Conservation (phyloP, 805 yeast species). For the Saccharomycopsis sp. region DNA sequence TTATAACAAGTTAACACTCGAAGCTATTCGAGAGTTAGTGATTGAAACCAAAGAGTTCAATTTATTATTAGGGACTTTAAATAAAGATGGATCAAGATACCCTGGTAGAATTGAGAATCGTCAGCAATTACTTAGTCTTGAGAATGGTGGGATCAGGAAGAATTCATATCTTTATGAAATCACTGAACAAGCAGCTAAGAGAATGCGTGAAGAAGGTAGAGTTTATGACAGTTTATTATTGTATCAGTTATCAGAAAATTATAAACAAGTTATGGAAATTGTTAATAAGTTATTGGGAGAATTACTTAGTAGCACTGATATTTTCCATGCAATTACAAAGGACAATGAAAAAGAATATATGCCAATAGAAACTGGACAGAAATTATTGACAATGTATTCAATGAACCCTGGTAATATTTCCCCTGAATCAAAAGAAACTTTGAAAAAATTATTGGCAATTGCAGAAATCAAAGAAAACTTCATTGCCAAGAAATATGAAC, state of each 20-base stretch:
- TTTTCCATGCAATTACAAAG: slow-evolving; percentile 44
- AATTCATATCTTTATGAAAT: slow-evolving; percentile 60
- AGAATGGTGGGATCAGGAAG: slow-evolving; percentile 35
- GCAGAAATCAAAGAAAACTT: slow-evolving; percentile 60
- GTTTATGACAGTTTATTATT: slow-evolving; percentile 76
- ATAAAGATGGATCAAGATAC: slow-evolving; percentile 64
- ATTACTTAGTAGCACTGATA: slow-evolving; percentile 60
- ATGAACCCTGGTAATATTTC: slow-evolving; percentile 40
- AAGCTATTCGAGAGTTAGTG: slow-evolving; percentile 75
- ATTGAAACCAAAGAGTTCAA: slow-evolving; percentile 81
- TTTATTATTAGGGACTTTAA: slow-evolving; percentile 75
- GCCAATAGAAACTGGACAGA: slow-evolving; percentile 34
- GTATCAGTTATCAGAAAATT: slow-evolving; percentile 84
- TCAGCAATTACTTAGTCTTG: slow-evolving; percentile 52
- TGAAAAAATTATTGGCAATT: slow-evolving; percentile 55
- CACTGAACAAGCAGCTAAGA: slow-evolving; percentile 76
- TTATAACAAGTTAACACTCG: slow-evolving; percentile 58
- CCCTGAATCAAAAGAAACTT: slow-evolving; percentile 54
- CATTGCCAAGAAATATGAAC: slow-evolving; percentile 51
- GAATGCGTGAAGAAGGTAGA: slow-evolving; percentile 89
- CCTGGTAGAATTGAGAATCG: slow-evolving; percentile 84
- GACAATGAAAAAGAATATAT: slow-evolving; percentile 31
- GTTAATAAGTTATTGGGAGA: slow-evolving; percentile 77
- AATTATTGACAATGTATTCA: slow-evolving; percentile 41
- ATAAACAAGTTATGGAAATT: slow-evolving; percentile 68